Conservation (phyloP, 163 green algal genomes). For the Chlorella variabilis region DNA sequence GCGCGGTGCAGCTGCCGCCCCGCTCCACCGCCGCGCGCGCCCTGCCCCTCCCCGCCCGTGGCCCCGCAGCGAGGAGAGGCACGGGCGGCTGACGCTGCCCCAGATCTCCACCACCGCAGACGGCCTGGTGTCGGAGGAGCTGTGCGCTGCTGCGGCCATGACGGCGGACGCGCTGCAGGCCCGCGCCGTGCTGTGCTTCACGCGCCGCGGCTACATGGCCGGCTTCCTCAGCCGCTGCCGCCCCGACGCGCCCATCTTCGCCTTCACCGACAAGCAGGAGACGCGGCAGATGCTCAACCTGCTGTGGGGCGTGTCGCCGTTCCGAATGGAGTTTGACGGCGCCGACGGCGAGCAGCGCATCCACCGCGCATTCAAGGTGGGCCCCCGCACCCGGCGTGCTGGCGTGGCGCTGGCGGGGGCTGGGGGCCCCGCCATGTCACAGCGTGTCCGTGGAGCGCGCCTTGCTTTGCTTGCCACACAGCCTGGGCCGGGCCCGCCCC, state of each 20-base stretch:
- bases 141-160: constrained; percentile 65
- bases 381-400: no score
- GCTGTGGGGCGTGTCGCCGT: constrained; percentile 87
- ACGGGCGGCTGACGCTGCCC: constrained; percentile 63
- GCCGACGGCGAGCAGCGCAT: constrained; percentile 75
- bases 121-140: constrained; percentile 60
- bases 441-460: no score
- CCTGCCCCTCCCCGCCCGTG: background rate
- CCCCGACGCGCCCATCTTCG: constrained; percentile 89
- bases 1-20: no score
- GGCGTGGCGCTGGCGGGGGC: no score
- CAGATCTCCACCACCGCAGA: constrained; percentile 53
- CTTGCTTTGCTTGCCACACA: no score
- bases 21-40: no score
- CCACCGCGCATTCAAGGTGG: constrained; percentile 70
- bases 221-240: constrained; percentile 77
- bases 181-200: constrained; percentile 86
- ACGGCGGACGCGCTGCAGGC: constrained; percentile 75
- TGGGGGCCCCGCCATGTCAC: no score
- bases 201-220: constrained; percentile 80
- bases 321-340: constrained; percentile 71
- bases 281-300: constrained; percentile 77
- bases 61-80: constrained; percentile 61
- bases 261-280: constrained; percentile 74
- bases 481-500: no score